Evolutionary conservation across 1,139 yeast genomes (phyloP), one percentile per base, ranked within the genome.

Genomic region (Geotrichum restrictum): DNA sequence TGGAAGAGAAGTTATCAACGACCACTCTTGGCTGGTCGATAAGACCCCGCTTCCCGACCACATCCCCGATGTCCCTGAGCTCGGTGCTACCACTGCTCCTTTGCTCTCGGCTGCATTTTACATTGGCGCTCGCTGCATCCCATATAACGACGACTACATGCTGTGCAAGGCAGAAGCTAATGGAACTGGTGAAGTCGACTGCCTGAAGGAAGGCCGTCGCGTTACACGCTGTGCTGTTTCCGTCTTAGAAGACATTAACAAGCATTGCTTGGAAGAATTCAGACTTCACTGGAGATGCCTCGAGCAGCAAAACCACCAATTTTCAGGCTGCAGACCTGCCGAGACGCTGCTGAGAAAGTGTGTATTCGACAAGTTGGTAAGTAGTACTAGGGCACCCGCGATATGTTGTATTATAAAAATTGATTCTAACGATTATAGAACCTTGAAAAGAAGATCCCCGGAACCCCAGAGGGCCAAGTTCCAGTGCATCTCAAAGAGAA

Each of bases 21-120:
- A 62, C 44, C 61, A 58, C 52, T 63, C 58, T 43, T 56, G 56
- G 42, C 58, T 66, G 44, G 64, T 66, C 54, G 79, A 75, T 62
- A 70, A 75, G 37, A 79, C 82, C 56, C 81, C 83, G 52, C 72
- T 87, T 70, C 95, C 95, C 33, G 69, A 71, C 41, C 79, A 78
- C 62, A 79, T 87, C 57, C 95, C 95, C 8, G 84, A 80, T 50
- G 95, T 87, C 13, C 84, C 82, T 51, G 96, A 88, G 70, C 83
- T 88, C 34, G 96, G 96, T 14, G 93, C 94, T 59, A 85, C 95
- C 2, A 84, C 94, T 2, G 95, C 93, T 6, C 95, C 96, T 22
- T 75, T 88, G 61, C 74, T 83, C 62, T 80, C 88, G 42, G 95
- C 95, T 14, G 76, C 94, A 6, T 88, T 73, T 70, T 88, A 81